Evolutionary conservation across 108 stramenopile genomes (phyloP), one percentile per base, ranked within the genome.

Genomic region (Bacterosira constricta): DNA sequence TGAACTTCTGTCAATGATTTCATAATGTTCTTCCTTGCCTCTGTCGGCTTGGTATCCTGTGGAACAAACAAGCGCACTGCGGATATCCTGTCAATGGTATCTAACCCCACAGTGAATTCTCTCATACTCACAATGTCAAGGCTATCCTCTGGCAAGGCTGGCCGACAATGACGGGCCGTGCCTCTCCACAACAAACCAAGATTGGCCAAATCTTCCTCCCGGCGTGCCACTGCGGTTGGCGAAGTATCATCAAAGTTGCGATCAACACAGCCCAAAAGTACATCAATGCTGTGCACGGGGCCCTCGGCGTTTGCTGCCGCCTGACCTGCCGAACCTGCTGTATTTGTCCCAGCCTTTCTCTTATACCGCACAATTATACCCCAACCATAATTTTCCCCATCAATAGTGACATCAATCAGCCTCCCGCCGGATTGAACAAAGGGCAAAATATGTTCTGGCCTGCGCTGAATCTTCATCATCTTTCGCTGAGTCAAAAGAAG

Each of bases 351-450:
- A 35, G 83, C 62, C 32, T 86, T 90, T 57, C 85, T 82, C 70
- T 83, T 86, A 66, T 83, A 91, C 7, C 83, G 58, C 13, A 93
- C 80, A 26, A 97, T 57, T 13, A 91, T 85, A 54, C 91, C 97
- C 95, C 96, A 99, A 21, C 95, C 97, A 82, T 69, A 99, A 54
- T 85, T 79, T 52, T 90, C 86, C 18, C 83, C 86, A 37, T 92
- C 88, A 45, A 95, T 90, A 23, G 78, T 66, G 4, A 91, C 81
- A 60, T 95, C 91, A 26, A 97, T 69, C 18, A 98, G 72, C 17
- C 98, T 83, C 11, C 96, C 96, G 8, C 90, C 31, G 23, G 73
- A 70, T 72, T 97, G 84, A 15, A 99, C 82, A 69, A 98, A 99
- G 23, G 91, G 96, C n/a, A 94, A 41, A 68, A 92, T 83, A 76